phyloP scores from a whole-genome alignment of 352 stramenopile genomes.

The Pythium vanterpoolii region DNA sequence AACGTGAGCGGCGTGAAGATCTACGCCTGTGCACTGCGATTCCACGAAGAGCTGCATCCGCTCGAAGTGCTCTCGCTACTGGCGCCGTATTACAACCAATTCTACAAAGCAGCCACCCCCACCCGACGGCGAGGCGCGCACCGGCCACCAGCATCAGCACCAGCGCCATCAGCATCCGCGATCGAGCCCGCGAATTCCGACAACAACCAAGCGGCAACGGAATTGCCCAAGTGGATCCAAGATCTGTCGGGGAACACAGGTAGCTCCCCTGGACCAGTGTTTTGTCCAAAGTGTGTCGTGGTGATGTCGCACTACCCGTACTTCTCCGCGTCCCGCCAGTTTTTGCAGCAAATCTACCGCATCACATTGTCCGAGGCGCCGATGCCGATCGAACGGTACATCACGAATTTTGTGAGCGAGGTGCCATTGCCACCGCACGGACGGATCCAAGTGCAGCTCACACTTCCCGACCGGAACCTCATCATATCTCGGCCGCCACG shows the following conservation, averaged over 20 bases:
- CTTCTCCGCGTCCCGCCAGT: conserved; percentile 92
- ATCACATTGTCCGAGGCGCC: conserved; percentile 83
- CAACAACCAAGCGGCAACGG: conserved; percentile 44
- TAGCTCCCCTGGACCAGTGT: conserved; percentile 61
- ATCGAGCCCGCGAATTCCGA: conserved; percentile 7
- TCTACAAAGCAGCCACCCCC: not conserved
- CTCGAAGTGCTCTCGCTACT: conserved; percentile 77
- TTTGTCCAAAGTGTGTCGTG: conserved; percentile 92
- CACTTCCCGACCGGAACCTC: conserved; percentile 82
- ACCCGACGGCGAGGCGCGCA: conserved; percentile 1
- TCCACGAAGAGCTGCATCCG: conserved; percentile 79
- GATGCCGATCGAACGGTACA: conserved; percentile 96
- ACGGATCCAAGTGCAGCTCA: conserved; percentile 90
- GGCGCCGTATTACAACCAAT: conserved; percentile 36
- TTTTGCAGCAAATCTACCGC: conserved; percentile 91
- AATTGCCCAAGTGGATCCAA: conserved; percentile 72
- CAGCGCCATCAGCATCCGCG: not conserved
- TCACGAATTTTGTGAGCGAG: conserved; percentile 96
- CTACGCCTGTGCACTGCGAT: conserved; percentile 75
- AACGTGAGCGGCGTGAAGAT: conserved; percentile 80
- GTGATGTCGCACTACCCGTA: conserved; percentile 96
- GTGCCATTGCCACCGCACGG: conserved; percentile 92
- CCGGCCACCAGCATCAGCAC: not conserved
- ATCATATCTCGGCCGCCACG: conserved; percentile 83
- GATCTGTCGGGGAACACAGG: conserved; percentile 50